Percentiles rank a stretch among this genome's conserved stretches.
Conservation (phyloP, 345 rosid genomes). For the Reutealis trisperma region DNA sequence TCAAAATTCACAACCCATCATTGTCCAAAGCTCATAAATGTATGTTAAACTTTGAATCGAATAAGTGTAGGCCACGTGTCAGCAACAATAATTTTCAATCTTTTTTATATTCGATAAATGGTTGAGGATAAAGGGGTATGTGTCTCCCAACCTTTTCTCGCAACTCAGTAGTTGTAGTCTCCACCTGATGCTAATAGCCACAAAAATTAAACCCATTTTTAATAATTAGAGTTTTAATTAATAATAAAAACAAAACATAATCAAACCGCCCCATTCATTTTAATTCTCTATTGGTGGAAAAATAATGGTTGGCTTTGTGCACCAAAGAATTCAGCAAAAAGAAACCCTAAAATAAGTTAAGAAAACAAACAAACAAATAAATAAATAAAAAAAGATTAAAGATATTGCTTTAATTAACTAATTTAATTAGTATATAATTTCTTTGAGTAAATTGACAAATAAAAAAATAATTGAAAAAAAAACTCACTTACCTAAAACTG, state of each 20-base stretch:
- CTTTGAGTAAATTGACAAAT: neutral
- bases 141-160: neutral
- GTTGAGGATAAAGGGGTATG: neutral
- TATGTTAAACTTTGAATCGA: constrained; percentile 29
- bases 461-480: neutral
- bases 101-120: constrained; percentile 7
- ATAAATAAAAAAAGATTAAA: neutral
- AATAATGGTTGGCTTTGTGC: constrained; percentile 23
- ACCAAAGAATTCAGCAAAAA: constrained; percentile 5
- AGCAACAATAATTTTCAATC: neutral
- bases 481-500: constrained; percentile 10
- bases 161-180: neutral
- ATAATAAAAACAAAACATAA: neutral
- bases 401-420: neutral
- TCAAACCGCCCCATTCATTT: constrained; percentile 26
- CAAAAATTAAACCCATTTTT: neutral
- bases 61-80: constrained; percentile 37
- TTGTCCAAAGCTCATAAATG: constrained; percentile 22
- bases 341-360: constrained; percentile 1
- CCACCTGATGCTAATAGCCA: constrained; percentile 17
- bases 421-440: neutral
- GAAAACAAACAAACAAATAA: neutral
- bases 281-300: constrained; percentile 9
- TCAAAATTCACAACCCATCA: constrained; percentile 12
- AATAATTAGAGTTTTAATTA: neutral